A percentile compares a stretch with the other conserved stretches of the same genome.
Conservation (phyloP, 192 early-diverging fungal genomes). For the Mortierella antarctica region DNA sequence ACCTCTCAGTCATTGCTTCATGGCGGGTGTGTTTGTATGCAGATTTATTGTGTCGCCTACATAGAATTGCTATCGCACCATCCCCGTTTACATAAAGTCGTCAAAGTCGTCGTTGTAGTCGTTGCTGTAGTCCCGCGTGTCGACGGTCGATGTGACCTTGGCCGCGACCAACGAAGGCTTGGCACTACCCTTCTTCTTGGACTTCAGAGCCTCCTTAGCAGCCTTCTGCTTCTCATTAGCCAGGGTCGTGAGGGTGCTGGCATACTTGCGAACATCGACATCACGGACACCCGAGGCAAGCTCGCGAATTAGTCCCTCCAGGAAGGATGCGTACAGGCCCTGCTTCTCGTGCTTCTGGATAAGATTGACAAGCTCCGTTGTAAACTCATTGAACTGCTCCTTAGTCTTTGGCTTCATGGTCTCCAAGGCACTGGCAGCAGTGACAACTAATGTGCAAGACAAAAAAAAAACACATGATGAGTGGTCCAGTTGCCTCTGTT, state of each 20-base stretch:
- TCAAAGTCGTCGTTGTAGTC: constrained; percentile 61
- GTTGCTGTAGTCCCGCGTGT: constrained; percentile 64
- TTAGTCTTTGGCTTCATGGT: constrained; percentile 70
- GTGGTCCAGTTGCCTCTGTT: background rate
- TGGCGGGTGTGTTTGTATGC: background rate
- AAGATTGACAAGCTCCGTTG: constrained; percentile 66
- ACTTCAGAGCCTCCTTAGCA: constrained; percentile 69
- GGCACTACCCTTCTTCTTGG: constrained; percentile 71
- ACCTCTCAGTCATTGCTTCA: too few species aligned
- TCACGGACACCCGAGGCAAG: constrained; percentile 66
- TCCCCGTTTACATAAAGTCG: constrained; percentile 65
- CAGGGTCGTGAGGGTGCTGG: constrained; percentile 70
- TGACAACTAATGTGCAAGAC: constrained; percentile 14
- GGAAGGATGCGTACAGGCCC: constrained; percentile 63
- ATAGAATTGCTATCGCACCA: background rate
- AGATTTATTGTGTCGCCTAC: background rate
- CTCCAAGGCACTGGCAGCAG: constrained; percentile 47
- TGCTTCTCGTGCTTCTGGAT: constrained; percentile 67
- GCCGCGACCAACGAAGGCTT: constrained; percentile 53
- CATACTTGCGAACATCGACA: constrained; percentile 69
- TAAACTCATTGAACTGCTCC: constrained; percentile 75
- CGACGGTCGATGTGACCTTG: constrained; percentile 58
- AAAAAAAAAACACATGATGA: background rate
- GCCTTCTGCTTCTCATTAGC: constrained; percentile 82
- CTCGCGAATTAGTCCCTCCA: constrained; percentile 76